Conservation (phyloP, 2,329 filamentous ascomycete species). For the Thermothelomyces thermophilus region DNA sequence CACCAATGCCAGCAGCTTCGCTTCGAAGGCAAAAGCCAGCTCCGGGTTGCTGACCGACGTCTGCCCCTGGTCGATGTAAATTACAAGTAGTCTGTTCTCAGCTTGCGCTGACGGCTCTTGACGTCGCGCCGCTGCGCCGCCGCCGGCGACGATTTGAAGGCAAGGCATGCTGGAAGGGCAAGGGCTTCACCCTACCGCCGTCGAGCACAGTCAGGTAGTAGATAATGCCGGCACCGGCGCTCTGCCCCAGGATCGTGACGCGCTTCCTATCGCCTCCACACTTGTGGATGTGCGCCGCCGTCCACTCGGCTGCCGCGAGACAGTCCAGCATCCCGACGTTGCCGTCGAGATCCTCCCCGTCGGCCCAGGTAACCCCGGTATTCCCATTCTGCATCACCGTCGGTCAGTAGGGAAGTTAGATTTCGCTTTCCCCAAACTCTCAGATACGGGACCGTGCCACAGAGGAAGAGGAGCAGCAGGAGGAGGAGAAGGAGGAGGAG, state of each 20-base stretch:
- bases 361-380: constrained; percentile 17
- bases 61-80: background rate
- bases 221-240: constrained; percentile 46
- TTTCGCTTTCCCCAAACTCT: no score
- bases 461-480: background rate
- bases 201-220: constrained; percentile 47
- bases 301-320: constrained; percentile 20
- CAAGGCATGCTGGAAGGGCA: constrained; percentile 34
- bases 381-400: constrained; percentile 10
- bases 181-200: constrained; percentile 28
- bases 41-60: background rate
- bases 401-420: no score
- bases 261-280: constrained; percentile 48
- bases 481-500: background rate
- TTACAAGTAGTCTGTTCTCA: background rate
- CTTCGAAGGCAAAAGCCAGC: background rate
- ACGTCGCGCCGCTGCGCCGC: background rate
- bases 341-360: constrained; percentile 17
- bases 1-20: background rate
- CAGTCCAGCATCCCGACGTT: constrained; percentile 21
- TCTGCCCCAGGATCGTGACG: constrained; percentile 46
- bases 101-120: background rate
- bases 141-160: background rate
- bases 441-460: no score
- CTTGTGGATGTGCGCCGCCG: constrained; percentile 37